Evolutionary conservation across 2,329 filamentous ascomycete genomes (phyloP).

Genomic region (Diplodia intermedia): DNA sequence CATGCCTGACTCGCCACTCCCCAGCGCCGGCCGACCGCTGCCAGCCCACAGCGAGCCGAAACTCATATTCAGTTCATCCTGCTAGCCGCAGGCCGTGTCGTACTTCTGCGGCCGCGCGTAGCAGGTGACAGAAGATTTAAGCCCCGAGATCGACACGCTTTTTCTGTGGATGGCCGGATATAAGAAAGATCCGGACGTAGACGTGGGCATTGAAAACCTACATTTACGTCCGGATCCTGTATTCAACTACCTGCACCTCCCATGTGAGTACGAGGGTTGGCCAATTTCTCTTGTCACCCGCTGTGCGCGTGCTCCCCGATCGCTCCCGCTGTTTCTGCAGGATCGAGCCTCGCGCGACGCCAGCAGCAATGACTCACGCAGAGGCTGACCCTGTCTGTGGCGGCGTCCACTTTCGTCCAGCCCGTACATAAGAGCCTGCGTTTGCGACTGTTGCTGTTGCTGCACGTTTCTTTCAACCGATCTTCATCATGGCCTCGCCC

Average conservation of each 20-base stretch:
- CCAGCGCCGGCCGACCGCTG: neutral
- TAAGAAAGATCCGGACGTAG: too few species aligned
- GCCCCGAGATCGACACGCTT: too few species aligned
- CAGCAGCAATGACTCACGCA: constrained; percentile 3
- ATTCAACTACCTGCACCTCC: too few species aligned
- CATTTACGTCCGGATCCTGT: too few species aligned
- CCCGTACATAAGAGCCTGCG: constrained; percentile 7
- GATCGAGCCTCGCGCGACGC: neutral
- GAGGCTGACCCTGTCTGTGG: constrained; percentile 5
- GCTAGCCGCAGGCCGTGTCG: too few species aligned
- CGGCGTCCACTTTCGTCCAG: constrained; percentile 14
- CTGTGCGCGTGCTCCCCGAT: neutral
- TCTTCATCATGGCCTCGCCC: constrained; percentile 3
- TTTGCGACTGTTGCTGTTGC: neutral
- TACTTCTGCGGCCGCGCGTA: too few species aligned
- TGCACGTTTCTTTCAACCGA: neutral
- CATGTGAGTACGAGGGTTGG: too few species aligned
- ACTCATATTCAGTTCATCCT: too few species aligned
- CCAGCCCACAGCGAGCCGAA: neutral
- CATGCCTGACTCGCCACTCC: neutral
- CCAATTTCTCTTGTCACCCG: too few species aligned
- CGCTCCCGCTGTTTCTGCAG: neutral
- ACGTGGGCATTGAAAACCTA: too few species aligned
- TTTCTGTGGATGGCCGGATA: too few species aligned
- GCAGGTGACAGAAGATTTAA: too few species aligned